Conservation (phyloP, 2,329 filamentous ascomycete species). For the Aspergillus sp. region DNA sequence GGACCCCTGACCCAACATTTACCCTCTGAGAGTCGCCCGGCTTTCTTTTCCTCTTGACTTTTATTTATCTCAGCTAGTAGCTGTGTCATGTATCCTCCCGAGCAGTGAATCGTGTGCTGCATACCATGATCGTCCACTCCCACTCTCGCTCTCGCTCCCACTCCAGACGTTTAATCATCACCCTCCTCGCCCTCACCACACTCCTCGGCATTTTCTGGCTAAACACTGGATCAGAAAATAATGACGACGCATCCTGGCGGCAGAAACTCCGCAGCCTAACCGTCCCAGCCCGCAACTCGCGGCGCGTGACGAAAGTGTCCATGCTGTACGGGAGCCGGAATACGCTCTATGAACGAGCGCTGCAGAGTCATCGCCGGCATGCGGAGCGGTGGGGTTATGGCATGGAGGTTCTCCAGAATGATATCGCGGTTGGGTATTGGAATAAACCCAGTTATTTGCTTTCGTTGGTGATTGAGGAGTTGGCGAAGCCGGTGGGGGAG, state of each 20-base stretch:
- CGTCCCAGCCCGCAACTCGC: neutral
- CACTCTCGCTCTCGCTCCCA: neutral
- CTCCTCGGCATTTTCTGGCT: neutral
- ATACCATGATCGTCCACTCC: neutral
- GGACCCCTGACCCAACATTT: neutral
- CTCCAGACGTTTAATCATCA: neutral
- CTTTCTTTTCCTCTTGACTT: neutral
- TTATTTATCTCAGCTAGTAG: neutral
- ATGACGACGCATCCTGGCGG: neutral
- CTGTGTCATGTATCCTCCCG: neutral
- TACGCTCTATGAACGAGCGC: constrained; percentile 35
- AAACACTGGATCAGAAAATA: neutral
- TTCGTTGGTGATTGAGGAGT: constrained; percentile 32
- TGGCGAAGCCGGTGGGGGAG: constrained; percentile 30
- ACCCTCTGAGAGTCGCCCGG: too few relatives aligned
- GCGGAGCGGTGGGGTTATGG: constrained; percentile 36
- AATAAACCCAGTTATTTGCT: constrained; percentile 35
- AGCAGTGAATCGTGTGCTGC: neutral
- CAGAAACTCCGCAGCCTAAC: neutral
- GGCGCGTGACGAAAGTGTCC: constrained; percentile 31
- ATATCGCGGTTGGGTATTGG: constrained; percentile 34
- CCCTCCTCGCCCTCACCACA: neutral
- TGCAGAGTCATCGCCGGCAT: constrained; percentile 36
- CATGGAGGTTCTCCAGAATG: constrained; percentile 34
- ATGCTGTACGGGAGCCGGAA: constrained; percentile 35